Conservation (phyloP, 164 flowering plant species). For the Umbellularia californica region DNA sequence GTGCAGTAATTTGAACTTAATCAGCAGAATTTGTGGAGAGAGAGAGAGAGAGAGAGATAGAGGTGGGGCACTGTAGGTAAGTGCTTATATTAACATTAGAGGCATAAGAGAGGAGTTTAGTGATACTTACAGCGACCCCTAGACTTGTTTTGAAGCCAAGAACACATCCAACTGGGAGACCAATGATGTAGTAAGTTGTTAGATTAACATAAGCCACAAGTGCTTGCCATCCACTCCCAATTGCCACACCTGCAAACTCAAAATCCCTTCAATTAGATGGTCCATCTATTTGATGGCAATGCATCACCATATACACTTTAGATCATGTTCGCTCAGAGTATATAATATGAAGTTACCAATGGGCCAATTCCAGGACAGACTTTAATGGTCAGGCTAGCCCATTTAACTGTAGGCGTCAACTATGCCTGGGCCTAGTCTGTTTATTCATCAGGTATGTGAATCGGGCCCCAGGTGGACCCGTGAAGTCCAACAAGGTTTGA, state of each 20-base stretch:
- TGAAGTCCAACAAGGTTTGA: no score
- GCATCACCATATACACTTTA: background rate
- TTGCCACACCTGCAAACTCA: conserved; percentile 53
- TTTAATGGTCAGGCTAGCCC: background rate
- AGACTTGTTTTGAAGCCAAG: conserved; percentile 71
- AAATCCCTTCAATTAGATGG: background rate
- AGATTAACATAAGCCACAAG: conserved; percentile 75
- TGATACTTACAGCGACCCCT: conserved; percentile 49
- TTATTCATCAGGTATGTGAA: no score
- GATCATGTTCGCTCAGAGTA: background rate
- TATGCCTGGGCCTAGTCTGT: background rate
- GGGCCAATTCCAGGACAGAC: background rate
- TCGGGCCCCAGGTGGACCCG: no score
- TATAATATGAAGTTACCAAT: background rate
- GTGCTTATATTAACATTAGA: no score
- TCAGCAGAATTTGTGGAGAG: background rate
- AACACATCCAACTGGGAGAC: conserved; percentile 71
- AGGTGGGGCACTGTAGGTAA: background rate
- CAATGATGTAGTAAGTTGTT: conserved; percentile 58
- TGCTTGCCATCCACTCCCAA: conserved; percentile 86
- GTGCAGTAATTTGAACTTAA: background rate
- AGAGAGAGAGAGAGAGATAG: conserved; percentile 7
- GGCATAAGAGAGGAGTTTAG: conserved; percentile 6
- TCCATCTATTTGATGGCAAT: background rate
- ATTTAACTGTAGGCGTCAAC: background rate